Conservation (phyloP, 257 asterid species). For the Solanum chiquidenum region DNA sequence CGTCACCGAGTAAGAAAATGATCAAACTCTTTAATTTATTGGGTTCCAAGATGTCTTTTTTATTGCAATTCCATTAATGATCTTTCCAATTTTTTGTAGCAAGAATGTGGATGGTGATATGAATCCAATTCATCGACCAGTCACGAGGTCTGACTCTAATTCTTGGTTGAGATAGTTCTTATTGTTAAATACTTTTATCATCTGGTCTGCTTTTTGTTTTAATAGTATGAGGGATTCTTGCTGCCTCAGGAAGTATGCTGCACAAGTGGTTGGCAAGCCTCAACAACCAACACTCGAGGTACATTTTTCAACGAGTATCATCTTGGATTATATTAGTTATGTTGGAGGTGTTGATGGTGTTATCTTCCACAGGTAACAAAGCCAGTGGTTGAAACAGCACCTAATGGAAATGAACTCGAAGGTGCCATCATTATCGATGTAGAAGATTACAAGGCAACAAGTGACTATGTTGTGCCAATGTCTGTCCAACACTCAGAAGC, state of each 20-base stretch:
- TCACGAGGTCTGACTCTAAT: conserved; percentile 45
- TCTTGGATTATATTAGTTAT: background rate
- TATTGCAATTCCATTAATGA: background rate
- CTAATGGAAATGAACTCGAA: conserved; percentile 10
- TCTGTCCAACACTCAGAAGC: conserved; percentile 69
- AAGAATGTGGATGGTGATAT: conserved; percentile 15
- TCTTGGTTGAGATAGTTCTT: background rate
- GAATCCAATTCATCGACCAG: conserved; percentile 40
- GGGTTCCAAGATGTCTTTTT: background rate
- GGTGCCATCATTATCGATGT: conserved; percentile 29
- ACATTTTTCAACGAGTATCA: background rate
- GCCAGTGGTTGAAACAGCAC: conserved; percentile 12
- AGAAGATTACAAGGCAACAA: conserved; percentile 16
- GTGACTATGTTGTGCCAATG: conserved; percentile 46
- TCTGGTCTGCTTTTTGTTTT: background rate
- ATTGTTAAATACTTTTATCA: background rate
- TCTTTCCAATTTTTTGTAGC: conserved; percentile 10
- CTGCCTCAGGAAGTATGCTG: conserved; percentile 38
- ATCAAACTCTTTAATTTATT: background rate
- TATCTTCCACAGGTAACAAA: conserved; percentile 14
- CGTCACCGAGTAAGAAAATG: conserved; percentile 40
- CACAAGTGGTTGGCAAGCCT: conserved; percentile 42
- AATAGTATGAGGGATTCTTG: background rate
- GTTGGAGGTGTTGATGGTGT: background rate
- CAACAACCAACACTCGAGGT: conserved; percentile 32